phyloP scores from a whole-genome alignment of 768 basidiomycete species.

The Dioszegia crocea region DNA sequence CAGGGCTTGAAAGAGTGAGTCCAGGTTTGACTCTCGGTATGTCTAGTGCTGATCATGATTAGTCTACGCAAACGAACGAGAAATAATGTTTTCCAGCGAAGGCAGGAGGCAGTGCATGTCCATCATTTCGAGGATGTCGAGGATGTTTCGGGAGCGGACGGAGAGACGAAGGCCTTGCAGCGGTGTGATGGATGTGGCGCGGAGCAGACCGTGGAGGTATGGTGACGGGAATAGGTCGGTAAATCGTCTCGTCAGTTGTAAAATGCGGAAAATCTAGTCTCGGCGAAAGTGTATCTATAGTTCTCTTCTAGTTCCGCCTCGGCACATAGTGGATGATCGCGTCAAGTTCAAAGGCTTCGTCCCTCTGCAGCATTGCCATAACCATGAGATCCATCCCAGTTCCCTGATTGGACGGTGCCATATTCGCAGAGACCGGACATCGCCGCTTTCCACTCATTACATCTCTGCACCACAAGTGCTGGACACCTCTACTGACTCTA shows the following conservation, averaged over 20 bases:
- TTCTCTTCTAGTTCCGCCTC: no score
- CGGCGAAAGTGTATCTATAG: not conserved
- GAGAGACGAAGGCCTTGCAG: slow-evolving; percentile 52
- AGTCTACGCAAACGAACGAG: slow-evolving; percentile 71
- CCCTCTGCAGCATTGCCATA: no score
- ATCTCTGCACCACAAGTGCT: not conserved
- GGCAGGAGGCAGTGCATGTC: slow-evolving; percentile 80
- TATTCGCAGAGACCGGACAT: no score
- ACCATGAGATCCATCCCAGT: no score
- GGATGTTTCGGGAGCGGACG: slow-evolving; percentile 48
- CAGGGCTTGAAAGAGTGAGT: slow-evolving; percentile 69
- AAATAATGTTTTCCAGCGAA: slow-evolving; percentile 82
- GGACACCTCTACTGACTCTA: not conserved
- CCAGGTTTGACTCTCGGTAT: not conserved
- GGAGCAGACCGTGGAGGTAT: slow-evolving; percentile 78
- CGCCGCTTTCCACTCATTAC: slow-evolving; percentile 2
- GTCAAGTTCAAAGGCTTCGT: no score
- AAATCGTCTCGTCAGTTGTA: not conserved
- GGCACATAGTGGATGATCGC: no score
- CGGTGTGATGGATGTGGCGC: slow-evolving; percentile 87
- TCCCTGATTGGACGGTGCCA: no score
- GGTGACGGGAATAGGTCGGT: slow-evolving; percentile 51
- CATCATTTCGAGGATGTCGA: slow-evolving; percentile 71
- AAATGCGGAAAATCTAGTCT: no score
- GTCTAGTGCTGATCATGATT: not conserved